Evolutionary conservation across 768 basidiomycete species (phyloP).

Genomic region (Macrolepiota albuminosa): DNA sequence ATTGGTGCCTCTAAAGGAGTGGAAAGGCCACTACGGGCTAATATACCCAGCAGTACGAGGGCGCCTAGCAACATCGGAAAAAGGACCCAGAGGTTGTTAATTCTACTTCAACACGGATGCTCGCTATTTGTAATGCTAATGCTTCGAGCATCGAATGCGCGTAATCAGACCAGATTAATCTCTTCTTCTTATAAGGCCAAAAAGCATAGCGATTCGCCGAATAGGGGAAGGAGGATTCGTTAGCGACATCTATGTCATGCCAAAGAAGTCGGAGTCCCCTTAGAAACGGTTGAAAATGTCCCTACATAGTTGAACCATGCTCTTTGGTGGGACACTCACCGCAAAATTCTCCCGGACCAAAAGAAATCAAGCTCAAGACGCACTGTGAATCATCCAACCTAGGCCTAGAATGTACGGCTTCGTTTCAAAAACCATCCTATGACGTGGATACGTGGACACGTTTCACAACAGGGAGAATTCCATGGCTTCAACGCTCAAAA

Average conservation of each 20-base stretch:
- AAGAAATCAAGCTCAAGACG: no score
- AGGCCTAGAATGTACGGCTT: no score
- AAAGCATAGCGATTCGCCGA: background rate
- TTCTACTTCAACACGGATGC: background rate
- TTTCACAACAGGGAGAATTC: no score
- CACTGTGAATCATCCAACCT: background rate
- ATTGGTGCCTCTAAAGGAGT: constrained; percentile 26
- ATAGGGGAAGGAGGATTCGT: background rate
- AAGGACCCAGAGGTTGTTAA: background rate
- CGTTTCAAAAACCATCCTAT: background rate
- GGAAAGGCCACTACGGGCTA: constrained; percentile 3
- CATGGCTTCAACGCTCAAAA: background rate
- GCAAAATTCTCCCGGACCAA: no score
- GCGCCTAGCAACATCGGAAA: background rate
- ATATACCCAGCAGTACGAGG: background rate
- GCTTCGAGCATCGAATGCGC: background rate
- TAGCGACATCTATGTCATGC: background rate
- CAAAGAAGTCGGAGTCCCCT: background rate
- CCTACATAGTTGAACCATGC: background rate
- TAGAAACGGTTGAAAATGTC: background rate
- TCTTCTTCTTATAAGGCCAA: background rate
- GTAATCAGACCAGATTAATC: background rate
- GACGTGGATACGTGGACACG: background rate
- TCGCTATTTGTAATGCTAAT: background rate
- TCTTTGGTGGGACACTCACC: background rate